These are phyloP conservation scores for Pichia kluyveri DNA, from an alignment of 805 yeast genomes.

Conservation along the genomic window DNA sequence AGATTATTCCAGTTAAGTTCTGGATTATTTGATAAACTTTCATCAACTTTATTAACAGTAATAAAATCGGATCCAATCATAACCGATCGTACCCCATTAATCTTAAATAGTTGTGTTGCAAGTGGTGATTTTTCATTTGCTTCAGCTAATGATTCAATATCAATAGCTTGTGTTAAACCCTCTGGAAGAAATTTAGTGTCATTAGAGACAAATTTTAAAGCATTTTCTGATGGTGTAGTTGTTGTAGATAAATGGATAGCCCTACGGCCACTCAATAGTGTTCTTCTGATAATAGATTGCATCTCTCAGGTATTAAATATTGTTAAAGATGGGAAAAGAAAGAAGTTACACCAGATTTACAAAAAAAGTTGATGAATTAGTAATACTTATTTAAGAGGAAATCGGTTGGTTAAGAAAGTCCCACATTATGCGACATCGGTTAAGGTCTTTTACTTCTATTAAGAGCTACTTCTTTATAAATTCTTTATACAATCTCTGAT, in stretches of 20 bases:
- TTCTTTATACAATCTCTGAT: neutral
- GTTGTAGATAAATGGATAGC: constrained; percentile 25
- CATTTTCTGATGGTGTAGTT: constrained; percentile 69
- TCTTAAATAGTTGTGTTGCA: constrained; percentile 49
- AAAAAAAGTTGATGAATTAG: neutral
- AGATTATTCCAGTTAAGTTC: constrained; percentile 25
- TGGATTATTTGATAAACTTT: constrained; percentile 23
- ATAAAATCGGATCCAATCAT: constrained; percentile 70
- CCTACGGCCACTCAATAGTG: neutral
- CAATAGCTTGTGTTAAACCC: constrained; percentile 34
- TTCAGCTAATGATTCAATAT: constrained; percentile 43
- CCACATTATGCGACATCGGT: neutral
- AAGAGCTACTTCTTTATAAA: no score
- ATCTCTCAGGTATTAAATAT: neutral
- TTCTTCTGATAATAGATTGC: neutral
- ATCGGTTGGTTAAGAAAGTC: neutral
- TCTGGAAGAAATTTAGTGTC: constrained; percentile 40
- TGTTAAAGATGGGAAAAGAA: neutral
- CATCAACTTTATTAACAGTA: constrained; percentile 52
- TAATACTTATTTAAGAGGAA: neutral
- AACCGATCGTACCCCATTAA: constrained; percentile 58
- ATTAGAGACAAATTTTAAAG: constrained; percentile 53
- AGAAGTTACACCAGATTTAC: no score
- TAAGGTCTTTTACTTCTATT: no score
- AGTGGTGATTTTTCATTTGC: constrained; percentile 53